Conservation (phyloP, 345 rosid species). For the Populus simonii region DNA sequence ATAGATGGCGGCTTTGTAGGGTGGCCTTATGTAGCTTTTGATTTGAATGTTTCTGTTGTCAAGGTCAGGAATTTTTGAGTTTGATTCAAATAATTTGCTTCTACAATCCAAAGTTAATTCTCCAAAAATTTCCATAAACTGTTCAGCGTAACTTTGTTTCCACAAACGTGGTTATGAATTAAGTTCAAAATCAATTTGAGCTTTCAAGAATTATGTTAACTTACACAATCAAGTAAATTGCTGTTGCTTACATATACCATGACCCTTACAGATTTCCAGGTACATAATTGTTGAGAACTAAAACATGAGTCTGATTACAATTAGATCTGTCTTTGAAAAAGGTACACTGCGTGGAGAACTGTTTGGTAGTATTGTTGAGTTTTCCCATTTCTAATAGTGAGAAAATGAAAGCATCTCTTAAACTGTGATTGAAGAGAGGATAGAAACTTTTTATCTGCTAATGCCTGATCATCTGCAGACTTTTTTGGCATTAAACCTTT, state of each 20-base stretch:
- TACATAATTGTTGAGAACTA: neutral
- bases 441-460: neutral
- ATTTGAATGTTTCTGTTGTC: constrained; percentile 83
- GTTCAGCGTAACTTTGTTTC: neutral
- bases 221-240: neutral
- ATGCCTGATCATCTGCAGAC: neutral
- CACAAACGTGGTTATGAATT: neutral
- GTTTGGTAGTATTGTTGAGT: too few species aligned
- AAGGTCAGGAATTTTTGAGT: constrained; percentile 45
- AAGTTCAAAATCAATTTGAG: neutral
- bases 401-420: too few species aligned
- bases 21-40: constrained; percentile 87
- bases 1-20: constrained; percentile 53
- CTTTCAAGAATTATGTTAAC: neutral
- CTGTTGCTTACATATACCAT: neutral
- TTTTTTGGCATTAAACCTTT: neutral
- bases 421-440: neutral
- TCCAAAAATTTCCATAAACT: neutral
- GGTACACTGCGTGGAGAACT: too few species aligned
- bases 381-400: too few species aligned
- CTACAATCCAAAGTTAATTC: neutral
- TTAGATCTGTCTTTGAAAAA: too few species aligned
- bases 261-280: neutral
- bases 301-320: too few species aligned
- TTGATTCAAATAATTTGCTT: neutral